Base-by-base conservation (phyloP, 2,329 filamentous ascomycete genomes). In the Aspergillus viridinutans region DNA sequence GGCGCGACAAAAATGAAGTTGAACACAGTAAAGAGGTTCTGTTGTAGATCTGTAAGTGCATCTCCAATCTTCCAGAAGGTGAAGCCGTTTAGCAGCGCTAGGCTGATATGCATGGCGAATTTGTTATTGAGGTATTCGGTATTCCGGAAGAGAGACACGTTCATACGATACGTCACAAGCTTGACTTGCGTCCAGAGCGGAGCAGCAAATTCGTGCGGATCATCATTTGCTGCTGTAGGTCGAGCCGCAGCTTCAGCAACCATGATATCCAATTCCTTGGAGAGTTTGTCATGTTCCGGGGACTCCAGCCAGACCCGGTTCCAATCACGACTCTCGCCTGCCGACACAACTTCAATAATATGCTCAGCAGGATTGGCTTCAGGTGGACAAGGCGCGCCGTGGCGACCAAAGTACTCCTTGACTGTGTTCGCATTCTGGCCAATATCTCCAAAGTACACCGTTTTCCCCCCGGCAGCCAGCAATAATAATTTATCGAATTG, bases 401-500 rank as follows among this genome's bases (percentile, higher is more conserved):
- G 80, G 17, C 84, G 78, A 1, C 78, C 80, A 63, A 90, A 90
- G 68, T 90, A 90, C 28, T 85, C 76, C 61, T 86, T 83, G 3
- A 89, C 81, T 8, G 81, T 81, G 9, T 78, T 74, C 1, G 84
- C 86, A 53, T 87, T 85, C 32, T 88, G 80, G 52, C 88, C 88
- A 17, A 90, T 84, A 7, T 72, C 70, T 14, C 87, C 87, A 55
- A 90, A 90, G 70, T 89, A 90, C 61, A 88, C 87, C 0, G 83
- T 86, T 65, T 87, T 86, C n/a, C 85, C 86, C 10, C 85, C 85
- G 4, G 80, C 84, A 53, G 86, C 85, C 8, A 89, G 77, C 0
- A 85, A 82, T 1, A 90, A 78, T 1, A 90, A 81, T 75, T 86
- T 86, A 65, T 90, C 87, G 69, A 90, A 90, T 66, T 89, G 80